These are phyloP conservation scores for Penicillium ucsense DNA, from an alignment of 495 filamentous ascomycete genomes.

Conservation along the genomic window DNA sequence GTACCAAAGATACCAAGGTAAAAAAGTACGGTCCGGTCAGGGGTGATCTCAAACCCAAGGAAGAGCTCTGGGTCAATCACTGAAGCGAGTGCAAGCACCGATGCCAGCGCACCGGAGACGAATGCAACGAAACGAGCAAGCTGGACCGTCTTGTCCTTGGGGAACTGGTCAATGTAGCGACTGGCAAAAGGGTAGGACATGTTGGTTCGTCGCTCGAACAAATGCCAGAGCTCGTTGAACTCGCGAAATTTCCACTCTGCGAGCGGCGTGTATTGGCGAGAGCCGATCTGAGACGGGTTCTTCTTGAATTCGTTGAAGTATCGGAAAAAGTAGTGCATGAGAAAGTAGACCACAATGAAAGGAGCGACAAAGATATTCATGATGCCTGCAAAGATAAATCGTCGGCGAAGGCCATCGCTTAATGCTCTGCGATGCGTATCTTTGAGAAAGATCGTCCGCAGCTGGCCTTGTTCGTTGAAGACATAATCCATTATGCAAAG, in stretches of 20 bases:
- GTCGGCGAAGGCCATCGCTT: slow-evolving; percentile 61
- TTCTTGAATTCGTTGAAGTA: slow-evolving; percentile 95
- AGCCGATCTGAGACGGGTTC: slow-evolving; percentile 73
- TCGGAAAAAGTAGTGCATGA: slow-evolving; percentile 81
- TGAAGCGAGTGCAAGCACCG: slow-evolving; percentile 70
- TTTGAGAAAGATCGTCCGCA: slow-evolving; percentile 73
- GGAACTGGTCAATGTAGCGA: slow-evolving; percentile 91
- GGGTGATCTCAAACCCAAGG: slow-evolving; percentile 81
- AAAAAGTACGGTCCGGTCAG: slow-evolving; percentile 72
- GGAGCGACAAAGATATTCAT: slow-evolving; percentile 83
- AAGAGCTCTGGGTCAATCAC: slow-evolving; percentile 85
- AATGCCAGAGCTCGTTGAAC: slow-evolving; percentile 91
- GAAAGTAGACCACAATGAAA: slow-evolving; percentile 69
- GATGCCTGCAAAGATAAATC: slow-evolving; percentile 71
- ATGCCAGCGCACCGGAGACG: slow-evolving; percentile 71
- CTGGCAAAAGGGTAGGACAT: slow-evolving; percentile 93
- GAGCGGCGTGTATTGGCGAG: slow-evolving; percentile 81
- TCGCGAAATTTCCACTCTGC: slow-evolving; percentile 98
- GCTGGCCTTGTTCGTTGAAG: slow-evolving; percentile 78
- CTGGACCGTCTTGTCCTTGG: slow-evolving; percentile 85
- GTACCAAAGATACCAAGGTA: slow-evolving; percentile 66
- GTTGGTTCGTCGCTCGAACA: slow-evolving; percentile 79
- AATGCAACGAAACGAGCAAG: slow-evolving; percentile 76
- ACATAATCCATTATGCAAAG: slow-evolving; percentile 87
- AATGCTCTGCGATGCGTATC: slow-evolving; percentile 69